A percentile compares a stretch with the other conserved stretches of the same genome.
Evolutionary conservation across 2,329 filamentous ascomycete genomes (phyloP).

Genomic region (Allantophomopsis cytisporea): DNA sequence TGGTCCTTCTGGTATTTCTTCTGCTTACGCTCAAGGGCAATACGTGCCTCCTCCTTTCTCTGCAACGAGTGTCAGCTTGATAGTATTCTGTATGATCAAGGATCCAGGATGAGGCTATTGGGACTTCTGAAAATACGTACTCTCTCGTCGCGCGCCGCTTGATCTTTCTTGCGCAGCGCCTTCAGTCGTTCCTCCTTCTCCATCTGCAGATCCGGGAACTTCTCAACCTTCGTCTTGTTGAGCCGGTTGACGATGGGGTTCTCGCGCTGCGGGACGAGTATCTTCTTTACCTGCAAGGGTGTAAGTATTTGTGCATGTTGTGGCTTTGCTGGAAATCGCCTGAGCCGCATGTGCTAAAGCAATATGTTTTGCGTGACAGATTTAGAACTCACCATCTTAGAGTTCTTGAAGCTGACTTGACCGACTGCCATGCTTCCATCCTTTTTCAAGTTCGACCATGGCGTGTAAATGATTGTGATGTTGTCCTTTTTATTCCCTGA

Average conservation of each 20-base stretch:
- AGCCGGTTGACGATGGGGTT: constrained; percentile 93
- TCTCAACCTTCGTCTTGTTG: constrained; percentile 91
- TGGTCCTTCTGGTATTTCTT: constrained; percentile 95
- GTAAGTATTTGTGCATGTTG: no score
- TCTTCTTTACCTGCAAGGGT: constrained; percentile 51
- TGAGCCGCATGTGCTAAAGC: neutral
- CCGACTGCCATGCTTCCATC: constrained; percentile 91
- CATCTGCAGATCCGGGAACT: constrained; percentile 67
- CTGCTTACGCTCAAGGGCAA: constrained; percentile 72
- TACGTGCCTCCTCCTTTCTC: constrained; percentile 63
- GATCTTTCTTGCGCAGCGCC: constrained; percentile 59
- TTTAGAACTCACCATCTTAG: constrained; percentile 41
- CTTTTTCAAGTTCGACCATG: constrained; percentile 93
- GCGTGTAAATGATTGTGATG: constrained; percentile 91
- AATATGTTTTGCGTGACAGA: neutral
- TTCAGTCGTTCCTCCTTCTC: constrained; percentile 69
- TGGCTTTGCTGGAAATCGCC: neutral
- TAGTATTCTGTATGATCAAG: no score
- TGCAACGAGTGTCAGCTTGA: constrained; percentile 16
- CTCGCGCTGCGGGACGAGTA: constrained; percentile 68
- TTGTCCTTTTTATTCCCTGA: constrained; percentile 97
- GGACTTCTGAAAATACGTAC: constrained; percentile 26
- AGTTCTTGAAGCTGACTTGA: constrained; percentile 89
- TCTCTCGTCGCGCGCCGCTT: constrained; percentile 43
- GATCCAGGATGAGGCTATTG: no score